Evolutionary conservation across 2,329 filamentous ascomycete genomes (phyloP).

Genomic region (Phialophora macrospora): DNA sequence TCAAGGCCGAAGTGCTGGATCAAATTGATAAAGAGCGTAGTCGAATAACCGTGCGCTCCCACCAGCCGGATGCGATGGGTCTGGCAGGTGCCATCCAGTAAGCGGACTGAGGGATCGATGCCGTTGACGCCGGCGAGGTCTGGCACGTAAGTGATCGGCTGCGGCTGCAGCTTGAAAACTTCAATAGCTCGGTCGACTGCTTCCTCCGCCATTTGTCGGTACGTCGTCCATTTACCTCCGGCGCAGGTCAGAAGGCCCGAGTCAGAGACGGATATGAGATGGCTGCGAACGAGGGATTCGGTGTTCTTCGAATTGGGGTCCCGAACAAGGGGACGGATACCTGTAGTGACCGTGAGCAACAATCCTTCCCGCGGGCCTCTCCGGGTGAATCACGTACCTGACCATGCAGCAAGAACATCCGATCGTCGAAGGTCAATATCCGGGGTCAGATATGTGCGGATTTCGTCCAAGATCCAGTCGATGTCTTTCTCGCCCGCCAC

Average conservation of each 20-base stretch:
- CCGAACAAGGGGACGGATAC: slow-evolving; percentile 82
- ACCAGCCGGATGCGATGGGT: slow-evolving; percentile 81
- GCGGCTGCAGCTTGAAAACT: slow-evolving; percentile 35
- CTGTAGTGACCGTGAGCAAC: slow-evolving; percentile 12
- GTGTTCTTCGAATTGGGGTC: slow-evolving; percentile 85
- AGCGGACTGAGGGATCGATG: slow-evolving; percentile 35
- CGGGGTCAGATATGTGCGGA: slow-evolving; percentile 78
- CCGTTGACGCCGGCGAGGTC: slow-evolving; percentile 38
- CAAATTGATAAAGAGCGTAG: slow-evolving; percentile 90
- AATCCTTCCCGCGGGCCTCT: neutral
- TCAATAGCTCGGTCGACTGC: slow-evolving; percentile 69
- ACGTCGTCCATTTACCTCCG: slow-evolving; percentile 91
- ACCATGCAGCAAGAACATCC: slow-evolving; percentile 87
- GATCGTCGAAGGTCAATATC: slow-evolving; percentile 83
- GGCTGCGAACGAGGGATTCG: slow-evolving; percentile 84
- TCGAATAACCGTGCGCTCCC: slow-evolving; percentile 84
- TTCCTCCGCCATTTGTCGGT: slow-evolving; percentile 91
- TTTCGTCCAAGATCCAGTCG: slow-evolving; percentile 83
- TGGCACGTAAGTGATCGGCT: slow-evolving; percentile 33
- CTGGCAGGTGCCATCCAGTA: slow-evolving; percentile 71
- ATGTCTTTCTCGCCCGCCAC: slow-evolving; percentile 82
- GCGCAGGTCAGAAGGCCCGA: slow-evolving; percentile 83
- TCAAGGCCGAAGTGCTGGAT: slow-evolving; percentile 93
- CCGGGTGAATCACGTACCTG: slow-evolving; percentile 50
- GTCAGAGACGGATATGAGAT: slow-evolving; percentile 77